Evolutionary conservation across 2,329 filamentous ascomycete genomes (phyloP).

Genomic region (Alternaria triticimaculans): DNA sequence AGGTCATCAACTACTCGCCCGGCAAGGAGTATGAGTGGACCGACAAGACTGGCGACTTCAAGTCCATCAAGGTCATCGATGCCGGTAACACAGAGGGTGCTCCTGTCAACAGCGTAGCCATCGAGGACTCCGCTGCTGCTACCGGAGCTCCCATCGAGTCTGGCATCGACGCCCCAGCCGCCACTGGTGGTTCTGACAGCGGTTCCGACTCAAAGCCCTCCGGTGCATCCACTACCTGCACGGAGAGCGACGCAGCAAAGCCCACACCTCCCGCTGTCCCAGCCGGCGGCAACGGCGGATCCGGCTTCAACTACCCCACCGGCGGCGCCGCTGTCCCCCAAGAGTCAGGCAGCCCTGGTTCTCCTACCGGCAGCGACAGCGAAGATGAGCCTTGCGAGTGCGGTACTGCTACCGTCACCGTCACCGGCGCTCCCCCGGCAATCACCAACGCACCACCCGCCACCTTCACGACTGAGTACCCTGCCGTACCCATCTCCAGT

Average conservation of each 20-base stretch:
- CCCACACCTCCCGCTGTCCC: constrained; percentile 4
- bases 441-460: constrained; percentile 20
- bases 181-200: constrained; percentile 11
- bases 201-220: background rate
- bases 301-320: constrained; percentile 21
- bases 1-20: constrained; percentile 61
- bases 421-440: constrained; percentile 37
- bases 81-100: constrained; percentile 42
- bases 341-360: constrained; percentile 10
- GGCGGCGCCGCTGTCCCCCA: constrained; percentile 7
- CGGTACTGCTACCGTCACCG: constrained; percentile 36
- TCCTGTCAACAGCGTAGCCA: constrained; percentile 32
- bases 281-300: constrained; percentile 12
- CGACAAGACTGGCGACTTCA: constrained; percentile 56
- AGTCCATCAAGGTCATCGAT: constrained; percentile 57
- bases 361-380: constrained; percentile 1
- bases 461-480: constrained; percentile 17
- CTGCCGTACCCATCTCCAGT: constrained; percentile 20
- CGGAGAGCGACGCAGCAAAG: constrained; percentile 9
- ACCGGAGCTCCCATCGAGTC: constrained; percentile 32
- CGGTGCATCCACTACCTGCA: constrained; percentile 16
- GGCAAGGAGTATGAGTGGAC: constrained; percentile 58
- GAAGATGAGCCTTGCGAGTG: constrained; percentile 32
- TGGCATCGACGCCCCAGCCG: constrained; percentile 31
- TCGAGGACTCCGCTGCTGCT: constrained; percentile 38